A percentile compares a stretch with the other conserved stretches of the same genome.
Conservation (phyloP, 176 grass and related monocot species). For the Bothriochloa decipiens region DNA sequence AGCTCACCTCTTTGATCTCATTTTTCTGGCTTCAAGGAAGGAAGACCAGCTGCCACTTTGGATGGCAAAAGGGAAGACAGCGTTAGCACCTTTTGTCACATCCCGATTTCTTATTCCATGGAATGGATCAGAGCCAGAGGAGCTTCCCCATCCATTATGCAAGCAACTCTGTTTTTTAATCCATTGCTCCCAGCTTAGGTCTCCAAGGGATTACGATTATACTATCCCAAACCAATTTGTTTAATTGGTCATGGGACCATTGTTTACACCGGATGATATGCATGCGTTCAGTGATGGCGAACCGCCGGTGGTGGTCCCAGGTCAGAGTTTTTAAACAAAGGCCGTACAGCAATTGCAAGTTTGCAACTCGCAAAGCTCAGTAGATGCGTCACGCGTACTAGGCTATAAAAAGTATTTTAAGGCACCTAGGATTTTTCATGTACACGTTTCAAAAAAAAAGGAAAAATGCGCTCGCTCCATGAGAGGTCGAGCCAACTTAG, state of each 20-base stretch:
- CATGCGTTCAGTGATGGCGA: neutral
- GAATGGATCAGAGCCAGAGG: neutral
- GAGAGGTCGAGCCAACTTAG: no score
- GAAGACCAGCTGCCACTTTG: neutral
- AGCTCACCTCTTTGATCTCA: neutral
- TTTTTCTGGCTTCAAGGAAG: neutral
- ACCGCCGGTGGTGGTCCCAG: neutral
- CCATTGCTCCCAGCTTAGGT: neutral
- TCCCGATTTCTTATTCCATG: slow-evolving; percentile 31
- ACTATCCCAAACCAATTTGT: neutral
- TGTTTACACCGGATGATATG: neutral
- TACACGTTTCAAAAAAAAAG: no score
- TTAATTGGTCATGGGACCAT: no score
- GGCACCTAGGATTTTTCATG: no score
- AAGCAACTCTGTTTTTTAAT: neutral
- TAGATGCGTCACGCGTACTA: no score
- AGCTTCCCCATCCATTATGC: neutral
- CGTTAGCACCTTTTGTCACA: slow-evolving; percentile 21
- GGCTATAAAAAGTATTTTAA: no score
- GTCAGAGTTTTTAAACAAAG: no score
- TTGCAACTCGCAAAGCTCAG: no score
- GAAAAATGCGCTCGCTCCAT: no score
- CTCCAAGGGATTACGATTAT: slow-evolving; percentile 25
- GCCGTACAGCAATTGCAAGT: no score
- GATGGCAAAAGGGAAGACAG: neutral